These are phyloP conservation scores for Harringtonia aguacate DNA, from an alignment of 2,329 filamentous ascomycete species.

Conservation along the genomic window DNA sequence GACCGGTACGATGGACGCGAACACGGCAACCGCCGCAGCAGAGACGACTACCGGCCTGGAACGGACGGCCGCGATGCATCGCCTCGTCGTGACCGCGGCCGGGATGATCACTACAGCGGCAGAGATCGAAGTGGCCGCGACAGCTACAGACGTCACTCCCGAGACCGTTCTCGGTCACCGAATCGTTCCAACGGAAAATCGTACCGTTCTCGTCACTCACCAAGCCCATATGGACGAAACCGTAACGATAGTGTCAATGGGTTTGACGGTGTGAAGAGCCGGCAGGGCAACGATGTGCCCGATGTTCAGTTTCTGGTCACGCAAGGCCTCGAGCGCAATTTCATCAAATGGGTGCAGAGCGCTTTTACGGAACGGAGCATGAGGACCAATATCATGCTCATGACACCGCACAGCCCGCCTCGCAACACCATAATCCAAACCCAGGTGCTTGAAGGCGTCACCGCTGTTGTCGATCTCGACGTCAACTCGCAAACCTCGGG, in stretches of 20 bases:
- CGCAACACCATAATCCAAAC: conserved; percentile 71
- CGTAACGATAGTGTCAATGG: conserved; percentile 41
- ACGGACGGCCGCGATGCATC: conserved; percentile 43
- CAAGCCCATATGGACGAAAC: conserved; percentile 48
- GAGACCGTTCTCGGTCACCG: conserved; percentile 62
- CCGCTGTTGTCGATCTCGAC: conserved; percentile 71
- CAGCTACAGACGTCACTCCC: conserved; percentile 25
- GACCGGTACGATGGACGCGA: conserved; percentile 41
- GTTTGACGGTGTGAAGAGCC: conserved; percentile 21
- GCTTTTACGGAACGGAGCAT: conserved; percentile 63
- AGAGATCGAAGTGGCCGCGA: conserved; percentile 29
- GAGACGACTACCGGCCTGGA: conserved; percentile 56
- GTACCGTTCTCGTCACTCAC: conserved; percentile 55
- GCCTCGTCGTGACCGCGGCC: conserved; percentile 43
- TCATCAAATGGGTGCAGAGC: conserved; percentile 72
- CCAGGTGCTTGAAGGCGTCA: conserved; percentile 80
- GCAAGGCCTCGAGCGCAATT: conserved; percentile 67
- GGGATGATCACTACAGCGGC: conserved; percentile 47
- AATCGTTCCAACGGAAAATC: conserved; percentile 27
- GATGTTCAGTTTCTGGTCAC: conserved; percentile 83
- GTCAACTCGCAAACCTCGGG: conserved; percentile 56
- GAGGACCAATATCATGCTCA: conserved; percentile 66
- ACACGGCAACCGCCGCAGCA: conserved; percentile 36
- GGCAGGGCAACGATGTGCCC: conserved; percentile 66
- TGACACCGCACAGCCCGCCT: conserved; percentile 60